Conservation (phyloP, 257 asterid species). For the Ehretia macrophylla region DNA sequence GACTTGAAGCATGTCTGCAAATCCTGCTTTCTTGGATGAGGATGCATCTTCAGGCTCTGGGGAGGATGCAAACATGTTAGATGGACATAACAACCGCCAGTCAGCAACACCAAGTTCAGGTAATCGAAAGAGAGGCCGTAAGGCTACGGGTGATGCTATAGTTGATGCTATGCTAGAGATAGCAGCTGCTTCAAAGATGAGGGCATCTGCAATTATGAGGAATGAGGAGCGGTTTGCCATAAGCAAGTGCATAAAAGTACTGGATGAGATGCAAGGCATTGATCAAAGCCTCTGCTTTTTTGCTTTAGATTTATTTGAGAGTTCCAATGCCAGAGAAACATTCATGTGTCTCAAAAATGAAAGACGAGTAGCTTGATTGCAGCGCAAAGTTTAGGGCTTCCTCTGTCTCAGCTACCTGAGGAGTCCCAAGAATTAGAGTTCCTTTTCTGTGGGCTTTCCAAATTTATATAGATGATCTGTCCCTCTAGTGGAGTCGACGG, state of each 20-base stretch:
- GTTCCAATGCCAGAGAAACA: slow-evolving; percentile 67
- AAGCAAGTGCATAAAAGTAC: slow-evolving; percentile 75
- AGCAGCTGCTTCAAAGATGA: slow-evolving; percentile 90
- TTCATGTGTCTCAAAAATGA: slow-evolving; percentile 66
- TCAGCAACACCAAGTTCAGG: slow-evolving; percentile 49
- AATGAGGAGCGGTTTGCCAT: slow-evolving; percentile 77
- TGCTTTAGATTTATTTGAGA: slow-evolving; percentile 79
- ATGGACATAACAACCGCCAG: slow-evolving; percentile 60
- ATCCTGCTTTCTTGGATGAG: slow-evolving; percentile 64
- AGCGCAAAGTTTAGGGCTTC: slow-evolving; percentile 65
- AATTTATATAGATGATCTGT: slow-evolving; percentile 9
- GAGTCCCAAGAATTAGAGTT: slow-evolving; percentile 8
- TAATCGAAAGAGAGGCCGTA: slow-evolving; percentile 75
- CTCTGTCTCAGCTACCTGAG: slow-evolving; percentile 41
- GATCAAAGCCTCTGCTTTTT: slow-evolving; percentile 70
- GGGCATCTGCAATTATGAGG: slow-evolving; percentile 80
- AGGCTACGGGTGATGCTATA: slow-evolving; percentile 87
- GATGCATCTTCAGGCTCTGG: slow-evolving; percentile 88
- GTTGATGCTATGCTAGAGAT: slow-evolving; percentile 95
- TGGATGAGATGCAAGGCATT: slow-evolving; percentile 82
- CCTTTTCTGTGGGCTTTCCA: slow-evolving; percentile 11
- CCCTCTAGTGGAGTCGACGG: slow-evolving; percentile 13
- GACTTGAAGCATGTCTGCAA: slow-evolving; percentile 60
- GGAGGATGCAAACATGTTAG: slow-evolving; percentile 69
- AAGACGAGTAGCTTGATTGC: slow-evolving; percentile 74